Conservation (phyloP, 176 grass and related monocot genomes). For the Musa troglodytarum region DNA sequence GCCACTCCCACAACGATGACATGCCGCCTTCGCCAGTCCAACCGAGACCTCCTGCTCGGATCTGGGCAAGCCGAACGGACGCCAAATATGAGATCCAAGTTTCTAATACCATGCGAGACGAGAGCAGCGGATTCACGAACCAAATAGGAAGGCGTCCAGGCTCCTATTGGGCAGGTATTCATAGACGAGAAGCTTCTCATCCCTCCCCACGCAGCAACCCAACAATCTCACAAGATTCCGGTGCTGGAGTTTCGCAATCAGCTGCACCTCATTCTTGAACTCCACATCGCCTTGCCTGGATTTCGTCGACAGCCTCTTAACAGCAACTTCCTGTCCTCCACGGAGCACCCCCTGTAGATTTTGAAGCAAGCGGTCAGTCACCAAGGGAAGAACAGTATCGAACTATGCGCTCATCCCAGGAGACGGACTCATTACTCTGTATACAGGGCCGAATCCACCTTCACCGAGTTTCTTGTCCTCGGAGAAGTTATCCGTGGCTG, state of each 20-base stretch:
- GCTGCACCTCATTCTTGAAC: slow-evolving; percentile 78
- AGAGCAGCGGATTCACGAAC: slow-evolving; percentile 15
- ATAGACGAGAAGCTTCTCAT: slow-evolving; percentile 90
- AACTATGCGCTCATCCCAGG: too few species aligned
- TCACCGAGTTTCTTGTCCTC: slow-evolving; percentile 90
- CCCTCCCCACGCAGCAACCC: slow-evolving; percentile 70
- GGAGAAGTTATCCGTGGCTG: slow-evolving; percentile 67
- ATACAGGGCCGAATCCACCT: slow-evolving; percentile 81
- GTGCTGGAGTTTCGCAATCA: slow-evolving; percentile 94
- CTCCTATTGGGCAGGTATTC: slow-evolving; percentile 85
- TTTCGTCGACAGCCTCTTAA: slow-evolving; percentile 73
- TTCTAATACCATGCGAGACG: too few species aligned
- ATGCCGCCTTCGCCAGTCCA: slow-evolving; percentile 72
- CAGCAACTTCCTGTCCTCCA: slow-evolving; percentile 58
- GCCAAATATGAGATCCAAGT: too few species aligned
- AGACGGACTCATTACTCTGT: slow-evolving; percentile 30
- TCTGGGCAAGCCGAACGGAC: slow-evolving; percentile 13
- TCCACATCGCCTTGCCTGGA: slow-evolving; percentile 56
- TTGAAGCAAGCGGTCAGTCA: too few species aligned
- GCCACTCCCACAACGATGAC: slow-evolving; percentile 74
- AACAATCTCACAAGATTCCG: slow-evolving; percentile 73
- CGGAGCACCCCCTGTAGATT: slow-evolving; percentile 45
- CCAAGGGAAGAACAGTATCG: too few species aligned
- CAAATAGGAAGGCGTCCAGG: slow-evolving; percentile 81
- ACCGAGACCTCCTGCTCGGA: slow-evolving; percentile 29